Evolutionary conservation across 495 filamentous ascomycete genomes (phyloP).

Genomic region (Talaromyces adpressus): DNA sequence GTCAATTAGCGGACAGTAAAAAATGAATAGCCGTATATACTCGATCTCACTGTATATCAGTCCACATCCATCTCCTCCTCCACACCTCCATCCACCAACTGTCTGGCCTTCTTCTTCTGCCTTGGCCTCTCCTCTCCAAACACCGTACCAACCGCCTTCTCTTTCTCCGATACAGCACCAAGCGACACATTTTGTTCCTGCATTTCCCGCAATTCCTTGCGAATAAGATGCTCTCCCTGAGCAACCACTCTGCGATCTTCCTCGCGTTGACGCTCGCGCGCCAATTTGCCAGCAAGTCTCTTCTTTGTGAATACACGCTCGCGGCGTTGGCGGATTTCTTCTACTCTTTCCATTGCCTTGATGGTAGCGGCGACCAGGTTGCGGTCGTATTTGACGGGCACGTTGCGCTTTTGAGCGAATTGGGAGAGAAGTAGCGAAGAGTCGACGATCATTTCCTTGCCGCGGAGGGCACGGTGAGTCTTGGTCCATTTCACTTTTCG

Average conservation of each 20-base stretch:
- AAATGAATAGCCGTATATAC: background rate
- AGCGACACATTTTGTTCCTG: slow-evolving; percentile 34
- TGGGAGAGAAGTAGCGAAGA: slow-evolving; percentile 81
- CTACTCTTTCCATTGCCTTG: slow-evolving; percentile 83
- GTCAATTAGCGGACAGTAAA: background rate
- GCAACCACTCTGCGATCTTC: slow-evolving; percentile 80
- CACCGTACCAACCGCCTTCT: slow-evolving; percentile 19
- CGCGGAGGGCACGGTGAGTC: slow-evolving; percentile 59
- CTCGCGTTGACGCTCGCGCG: slow-evolving; percentile 59
- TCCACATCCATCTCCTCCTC: slow-evolving; percentile 68
- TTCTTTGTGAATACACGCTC: slow-evolving; percentile 90
- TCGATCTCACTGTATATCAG: slow-evolving; percentile 28
- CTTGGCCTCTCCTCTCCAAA: slow-evolving; percentile 45
- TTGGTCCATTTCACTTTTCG: slow-evolving; percentile 85
- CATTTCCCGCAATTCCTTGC: slow-evolving; percentile 40
- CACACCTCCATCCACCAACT: slow-evolving; percentile 60
- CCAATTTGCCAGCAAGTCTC: slow-evolving; percentile 83
- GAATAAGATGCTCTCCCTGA: slow-evolving; percentile 77
- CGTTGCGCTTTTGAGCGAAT: slow-evolving; percentile 87
- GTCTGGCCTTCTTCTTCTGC: slow-evolving; percentile 54
- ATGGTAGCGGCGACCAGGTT: slow-evolving; percentile 80
- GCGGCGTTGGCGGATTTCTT: slow-evolving; percentile 74
- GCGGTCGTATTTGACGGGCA: slow-evolving; percentile 91
- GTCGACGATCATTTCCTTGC: slow-evolving; percentile 94
- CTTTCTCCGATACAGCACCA: slow-evolving; percentile 24